Percentiles rank a stretch among this genome's conserved stretches.
Evolutionary conservation across 495 filamentous ascomycete genomes (phyloP).

Genomic region (Penicillium odoratum): DNA sequence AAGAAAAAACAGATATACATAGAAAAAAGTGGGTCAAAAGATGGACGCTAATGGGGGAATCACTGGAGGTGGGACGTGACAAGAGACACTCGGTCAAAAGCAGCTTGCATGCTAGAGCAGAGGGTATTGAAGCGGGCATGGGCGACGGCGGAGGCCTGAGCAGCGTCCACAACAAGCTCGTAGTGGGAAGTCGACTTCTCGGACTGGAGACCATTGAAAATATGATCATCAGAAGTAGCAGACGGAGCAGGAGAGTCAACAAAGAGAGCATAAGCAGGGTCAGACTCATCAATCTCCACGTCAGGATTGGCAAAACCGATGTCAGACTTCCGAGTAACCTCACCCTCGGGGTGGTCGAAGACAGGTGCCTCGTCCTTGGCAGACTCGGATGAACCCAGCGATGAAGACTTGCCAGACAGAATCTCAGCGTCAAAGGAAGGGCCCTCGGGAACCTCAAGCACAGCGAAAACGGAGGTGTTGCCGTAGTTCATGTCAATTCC

Average conservation of each 20-base stretch:
- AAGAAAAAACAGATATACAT: slow-evolving; percentile 24
- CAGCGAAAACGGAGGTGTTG: slow-evolving; percentile 75
- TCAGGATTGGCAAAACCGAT: slow-evolving; percentile 41
- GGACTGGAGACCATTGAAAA: slow-evolving; percentile 55
- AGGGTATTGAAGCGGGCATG: slow-evolving; percentile 43
- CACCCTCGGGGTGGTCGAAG: slow-evolving; percentile 44
- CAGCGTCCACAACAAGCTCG: slow-evolving; percentile 60
- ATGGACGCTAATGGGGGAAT: slow-evolving; percentile 37
- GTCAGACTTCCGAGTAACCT: slow-evolving; percentile 30
- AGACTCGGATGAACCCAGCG: slow-evolving; percentile 37
- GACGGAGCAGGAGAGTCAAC: slow-evolving; percentile 44
- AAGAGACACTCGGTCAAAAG: slow-evolving; percentile 47
- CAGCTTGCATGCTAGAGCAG: slow-evolving; percentile 52
- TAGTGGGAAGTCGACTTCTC: slow-evolving; percentile 59
- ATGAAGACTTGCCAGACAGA: slow-evolving; percentile 67
- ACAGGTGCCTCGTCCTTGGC: slow-evolving; percentile 53
- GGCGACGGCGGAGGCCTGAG: slow-evolving; percentile 25
- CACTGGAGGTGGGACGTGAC: slow-evolving; percentile 49
- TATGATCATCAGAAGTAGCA: slow-evolving; percentile 22
- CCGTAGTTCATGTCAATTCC: slow-evolving; percentile 54
- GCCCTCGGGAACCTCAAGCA: slow-evolving; percentile 72
- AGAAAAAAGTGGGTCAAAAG: slow-evolving; percentile 21
- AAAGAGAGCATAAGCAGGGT: slow-evolving; percentile 61
- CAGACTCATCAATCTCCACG: slow-evolving; percentile 58
- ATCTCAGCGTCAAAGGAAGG: slow-evolving; percentile 60